Base-by-base conservation (phyloP, 1,139 yeast genomes). In the Yamadazyma blattariae region DNA sequence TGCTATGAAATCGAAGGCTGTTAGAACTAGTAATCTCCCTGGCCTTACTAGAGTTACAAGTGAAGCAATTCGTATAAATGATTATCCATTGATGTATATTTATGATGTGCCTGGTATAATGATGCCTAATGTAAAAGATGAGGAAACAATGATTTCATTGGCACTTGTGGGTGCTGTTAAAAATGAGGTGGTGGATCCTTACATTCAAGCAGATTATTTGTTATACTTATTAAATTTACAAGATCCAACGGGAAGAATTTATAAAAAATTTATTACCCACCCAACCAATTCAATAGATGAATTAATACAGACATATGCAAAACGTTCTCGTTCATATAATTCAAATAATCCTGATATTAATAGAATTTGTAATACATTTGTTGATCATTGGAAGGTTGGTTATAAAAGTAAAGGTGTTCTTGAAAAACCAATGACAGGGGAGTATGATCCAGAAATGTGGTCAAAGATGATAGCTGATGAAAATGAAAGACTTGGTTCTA, bases 101-200 rank as follows among this genome's bases (percentile, higher is more conserved):
- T 79, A 85, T 48, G 98, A 92, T 56, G 85, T 97, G 0, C 98
- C 98, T 0, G 98, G 98, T 1, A 90, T 92, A 9, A 79, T 88
- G 45, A 64, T 88, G 15, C 97, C 97, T 0, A 76, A 80, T 17
- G 86, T 83, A 7, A 74, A 74, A 37, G 76, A 75, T 46, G 59
- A 73, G 17, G 78, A 81, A 42, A 78, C 88, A 2, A 87, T 90
- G 95, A 64, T 90, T 27, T 76, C 84, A 4, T 64, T 92, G 29
- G 74, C 87, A 2, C 61, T 90, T 18, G 79, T 83, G 15, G 95
- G 95, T 1, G 82, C 95, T 37, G 84, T 90, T n/a, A 80, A 79
- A 40, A 65, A 77, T 2, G 72, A 77, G 8, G 70, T 77, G 22
- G 74, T 89, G 12, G 97, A 90, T 54, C 95, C 95, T 0, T 80